Evolutionary conservation across 495 filamentous ascomycete genomes (phyloP).

Genomic region (Cladorrhinum samala): DNA sequence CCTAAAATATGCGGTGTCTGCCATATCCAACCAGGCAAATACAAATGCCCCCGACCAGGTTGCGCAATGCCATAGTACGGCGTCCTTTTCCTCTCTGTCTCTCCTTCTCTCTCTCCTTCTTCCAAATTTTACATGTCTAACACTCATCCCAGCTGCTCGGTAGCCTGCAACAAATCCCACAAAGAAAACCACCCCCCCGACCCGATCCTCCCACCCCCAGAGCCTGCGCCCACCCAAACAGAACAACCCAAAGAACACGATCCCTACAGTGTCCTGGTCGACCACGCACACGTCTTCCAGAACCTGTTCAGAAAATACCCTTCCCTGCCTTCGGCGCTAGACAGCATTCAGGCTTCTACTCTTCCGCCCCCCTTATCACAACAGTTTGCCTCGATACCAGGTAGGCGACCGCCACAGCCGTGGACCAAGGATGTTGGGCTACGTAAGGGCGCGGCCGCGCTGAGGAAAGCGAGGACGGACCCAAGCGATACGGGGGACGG

Average conservation of each 20-base stretch:
- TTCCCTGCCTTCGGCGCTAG: constrained; percentile 42
- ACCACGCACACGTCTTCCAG: constrained; percentile 40
- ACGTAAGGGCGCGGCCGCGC: constrained; percentile 30
- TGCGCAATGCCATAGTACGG: constrained; percentile 58
- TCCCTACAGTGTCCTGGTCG: constrained; percentile 34
- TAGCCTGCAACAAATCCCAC: constrained; percentile 61
- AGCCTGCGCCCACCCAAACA: constrained; percentile 5
- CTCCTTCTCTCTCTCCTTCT: neutral
- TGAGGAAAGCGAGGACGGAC: constrained; percentile 28
- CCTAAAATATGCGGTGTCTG: constrained; percentile 52
- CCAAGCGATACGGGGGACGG: constrained; percentile 35
- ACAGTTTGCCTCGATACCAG: neutral
- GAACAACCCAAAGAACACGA: constrained; percentile 11
- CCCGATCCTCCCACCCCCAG: neutral
- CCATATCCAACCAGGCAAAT: constrained; percentile 49
- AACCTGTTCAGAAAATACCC: constrained; percentile 49
- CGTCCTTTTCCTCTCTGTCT: neutral
- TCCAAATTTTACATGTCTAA: constrained; percentile 3
- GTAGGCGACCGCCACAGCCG: constrained; percentile 7
- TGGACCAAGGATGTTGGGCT: constrained; percentile 38
- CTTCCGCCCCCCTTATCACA: neutral
- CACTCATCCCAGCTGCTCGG: constrained; percentile 52
- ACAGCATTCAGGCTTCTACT: constrained; percentile 38
- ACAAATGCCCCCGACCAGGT: constrained; percentile 52
- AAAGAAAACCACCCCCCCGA: constrained; percentile 39